Base-by-base conservation (phyloP, 192 early-diverging fungal genomes). In the Coemansia asiatica region DNA sequence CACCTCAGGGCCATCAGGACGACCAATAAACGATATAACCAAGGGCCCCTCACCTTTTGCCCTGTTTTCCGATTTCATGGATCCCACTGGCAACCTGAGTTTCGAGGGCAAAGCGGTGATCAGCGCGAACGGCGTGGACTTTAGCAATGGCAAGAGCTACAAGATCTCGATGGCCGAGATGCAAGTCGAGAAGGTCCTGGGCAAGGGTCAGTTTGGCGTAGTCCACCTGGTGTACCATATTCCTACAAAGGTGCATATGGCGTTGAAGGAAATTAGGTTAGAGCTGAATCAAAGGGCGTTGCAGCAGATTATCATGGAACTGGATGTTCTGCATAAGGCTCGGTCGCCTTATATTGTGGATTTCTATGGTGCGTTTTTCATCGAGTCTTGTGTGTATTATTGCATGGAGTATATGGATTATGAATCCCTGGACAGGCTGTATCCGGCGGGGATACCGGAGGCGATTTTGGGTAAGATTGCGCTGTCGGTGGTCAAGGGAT, bases 371-470 rank as follows among this genome's bases (percentile, higher is more conserved):
- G 94, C 95, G 0, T 98, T 97, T 76, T 94, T 95, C 61, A 88
- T 94, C 63, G 95, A 97, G 68, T 90, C 89, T n/a, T 93, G 92
- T 74, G 95, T 97, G 9, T 97, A 96, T 74, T 94, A 94, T 68
- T 94, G 91, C 68, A 98, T 98, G 94, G 96, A 98, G 78, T 98
- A 87, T 68, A 98, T 98, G 96, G 96, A 98, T 67, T 92, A 87
- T 49, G 95, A 95, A 44, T 95, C 93, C n/a, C 68, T 97, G 38
- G 93, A 96, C 66, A 86, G 86, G 18, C 72, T 97, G 29, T 95
- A 95, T 60, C 82, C 86, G 16, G 83, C 84, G 26, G 94, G 93
- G 25, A 85, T 93, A 2, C 91, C 91, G 18, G 95, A 97, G 76
- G 83, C 85, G 59, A 85, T 95, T 22, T 71, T 98, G 61, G 87